Conservation (phyloP, 2,329 filamentous ascomycete species). For the Verticillium nonalfalfae region DNA sequence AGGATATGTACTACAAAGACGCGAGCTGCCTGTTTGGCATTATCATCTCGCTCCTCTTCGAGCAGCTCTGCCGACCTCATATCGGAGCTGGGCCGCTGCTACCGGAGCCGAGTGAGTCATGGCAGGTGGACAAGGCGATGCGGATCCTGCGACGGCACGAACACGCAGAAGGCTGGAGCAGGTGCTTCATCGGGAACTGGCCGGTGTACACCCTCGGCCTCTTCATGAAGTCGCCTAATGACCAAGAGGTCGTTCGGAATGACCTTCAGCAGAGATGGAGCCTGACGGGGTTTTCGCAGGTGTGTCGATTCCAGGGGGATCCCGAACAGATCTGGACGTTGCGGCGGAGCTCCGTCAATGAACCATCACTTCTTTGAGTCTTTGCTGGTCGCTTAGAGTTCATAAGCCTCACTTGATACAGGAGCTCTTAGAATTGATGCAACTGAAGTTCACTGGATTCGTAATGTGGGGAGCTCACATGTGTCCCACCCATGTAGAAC, state of each 20-base stretch:
- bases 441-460: too few species aligned
- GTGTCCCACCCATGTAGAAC: too few species aligned
- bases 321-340: slow-evolving; percentile 12
- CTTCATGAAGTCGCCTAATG: slow-evolving; percentile 10
- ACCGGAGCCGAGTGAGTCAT: slow-evolving; percentile 1
- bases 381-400: too few species aligned
- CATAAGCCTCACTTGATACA: too few species aligned
- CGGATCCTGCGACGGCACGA: slow-evolving; percentile 9
- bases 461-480: too few species aligned
- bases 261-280: slow-evolving; percentile 14
- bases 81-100: neutral
- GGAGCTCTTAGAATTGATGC: too few species aligned
- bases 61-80: slow-evolving; percentile 6
- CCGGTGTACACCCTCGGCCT: slow-evolving; percentile 15
- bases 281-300: slow-evolving; percentile 10
- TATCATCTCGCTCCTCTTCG: slow-evolving; percentile 12
- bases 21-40: slow-evolving; percentile 12
- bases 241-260: slow-evolving; percentile 8
- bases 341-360: too few species aligned
- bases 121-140: slow-evolving; percentile 11
- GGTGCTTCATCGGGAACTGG: slow-evolving; percentile 19
- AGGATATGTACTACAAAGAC: slow-evolving; percentile 7
- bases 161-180: slow-evolving; percentile 12
- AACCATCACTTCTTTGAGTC: too few species aligned
- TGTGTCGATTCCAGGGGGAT: slow-evolving; percentile 11